Evolutionary conservation across 2,329 filamentous ascomycete genomes (phyloP), one percentile per base, ranked within the genome.

Genomic region (Clarireedia homoeocarpa): DNA sequence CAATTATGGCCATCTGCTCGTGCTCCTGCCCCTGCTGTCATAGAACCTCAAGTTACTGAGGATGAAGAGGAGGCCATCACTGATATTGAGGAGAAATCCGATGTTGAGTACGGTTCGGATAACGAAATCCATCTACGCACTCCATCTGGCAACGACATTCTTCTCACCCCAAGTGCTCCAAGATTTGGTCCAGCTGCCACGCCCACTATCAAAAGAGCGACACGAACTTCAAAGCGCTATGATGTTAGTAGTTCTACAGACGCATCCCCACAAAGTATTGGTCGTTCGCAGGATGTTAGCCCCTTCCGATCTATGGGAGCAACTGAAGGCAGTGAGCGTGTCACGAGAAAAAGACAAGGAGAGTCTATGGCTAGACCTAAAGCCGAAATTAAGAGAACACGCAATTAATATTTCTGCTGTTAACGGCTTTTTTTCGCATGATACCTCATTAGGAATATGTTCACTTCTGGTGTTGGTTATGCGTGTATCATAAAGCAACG

Each of bases 241-340:
- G 62, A 66, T 40, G 53, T 64, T 26, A 50, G 27, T 62, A 67
- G 30, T 10, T 58, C 48, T 27, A 64, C 65, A 46, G 66, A 73
- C 58, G 58, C 63, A 58, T 65, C 53, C 36, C 50, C 58, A 36
- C 52, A 24, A 27, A 51, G 38, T 54, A 56, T 51, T 53, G 51
- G 53, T 44, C 53, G 49, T 34, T 53, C 56, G 24, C 57, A 53
- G 38, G 60, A 59, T 23, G 48, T 56, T 42, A 67, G 63, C 63
- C 82, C 82, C 2, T 89, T 89, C 63, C 83, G 87, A 63, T 76
- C 76, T 40, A 90, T 85, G 85, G 79, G 75, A 60, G 81, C 84
- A 45, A 51, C 48, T 39, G 56, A 51, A 42, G 50, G 47, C 44
- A 42, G 48, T 40, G 51, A 69, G n/a, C 63, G 67, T 34, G 70